Evolutionary conservation across 495 filamentous ascomycete species (phyloP).

Genomic region (Penicillium egyptiacum): DNA sequence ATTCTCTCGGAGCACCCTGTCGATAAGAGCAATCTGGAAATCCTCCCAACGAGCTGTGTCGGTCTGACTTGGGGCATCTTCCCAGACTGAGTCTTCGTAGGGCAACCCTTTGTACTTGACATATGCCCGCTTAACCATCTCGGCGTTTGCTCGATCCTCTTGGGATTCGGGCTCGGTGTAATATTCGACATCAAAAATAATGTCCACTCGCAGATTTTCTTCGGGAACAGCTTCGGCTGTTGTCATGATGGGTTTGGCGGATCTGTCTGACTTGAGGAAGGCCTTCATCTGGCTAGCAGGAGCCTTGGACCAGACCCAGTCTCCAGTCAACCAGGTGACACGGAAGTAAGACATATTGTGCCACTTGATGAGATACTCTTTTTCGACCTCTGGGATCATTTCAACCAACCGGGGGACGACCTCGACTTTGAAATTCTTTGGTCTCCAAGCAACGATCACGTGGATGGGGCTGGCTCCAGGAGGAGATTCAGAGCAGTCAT

Average conservation of each 20-base stretch:
- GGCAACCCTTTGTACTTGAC: conserved; percentile 95
- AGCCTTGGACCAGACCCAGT: conserved; percentile 84
- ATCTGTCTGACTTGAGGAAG: conserved; percentile 69
- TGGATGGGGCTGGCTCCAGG: conserved; percentile 54
- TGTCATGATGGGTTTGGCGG: conserved; percentile 64
- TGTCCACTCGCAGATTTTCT: conserved; percentile 80
- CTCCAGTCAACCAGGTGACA: conserved; percentile 79
- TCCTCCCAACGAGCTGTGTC: conserved; percentile 73
- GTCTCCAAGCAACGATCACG: conserved; percentile 83
- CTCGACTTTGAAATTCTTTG: conserved; percentile 48
- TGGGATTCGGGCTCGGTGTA: conserved; percentile 29
- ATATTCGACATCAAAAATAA: conserved; percentile 78
- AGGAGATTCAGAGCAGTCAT: conserved; percentile 60
- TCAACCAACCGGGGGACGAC: conserved; percentile 47
- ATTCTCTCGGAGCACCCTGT: conserved; percentile 75
- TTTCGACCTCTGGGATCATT: conserved; percentile 63
- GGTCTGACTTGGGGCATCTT: conserved; percentile 68
- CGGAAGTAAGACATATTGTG: conserved; percentile 73
- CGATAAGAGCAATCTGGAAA: conserved; percentile 77
- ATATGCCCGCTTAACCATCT: conserved; percentile 56
- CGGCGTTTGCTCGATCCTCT: conserved; percentile 41
- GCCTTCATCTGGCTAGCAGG: conserved; percentile 57
- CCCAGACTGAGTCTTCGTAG: conserved; percentile 92
- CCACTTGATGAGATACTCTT: conserved; percentile 94
- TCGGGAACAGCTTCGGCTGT: conserved; percentile 80